Percentiles rank a stretch among this genome's conserved stretches.
Evolutionary conservation across 345 rosid genomes (phyloP).

Genomic region (Pistacia vera): DNA sequence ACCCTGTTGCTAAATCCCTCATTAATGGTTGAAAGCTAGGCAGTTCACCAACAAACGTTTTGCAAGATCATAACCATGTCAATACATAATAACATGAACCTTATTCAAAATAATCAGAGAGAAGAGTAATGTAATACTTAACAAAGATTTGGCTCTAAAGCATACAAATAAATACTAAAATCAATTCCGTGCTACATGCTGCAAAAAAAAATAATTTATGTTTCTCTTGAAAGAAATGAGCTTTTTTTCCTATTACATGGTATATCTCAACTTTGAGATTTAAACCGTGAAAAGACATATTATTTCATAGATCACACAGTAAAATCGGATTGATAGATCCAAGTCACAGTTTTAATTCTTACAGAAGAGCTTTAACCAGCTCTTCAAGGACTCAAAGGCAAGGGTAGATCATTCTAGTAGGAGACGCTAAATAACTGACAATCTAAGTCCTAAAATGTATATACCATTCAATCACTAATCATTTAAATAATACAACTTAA

Average conservation of each 20-base stretch:
- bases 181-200: background rate
- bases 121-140: background rate
- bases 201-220: background rate
- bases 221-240: no score
- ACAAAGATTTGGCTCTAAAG: background rate
- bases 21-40: constrained; percentile 97
- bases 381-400: background rate
- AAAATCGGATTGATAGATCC: background rate
- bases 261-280: background rate
- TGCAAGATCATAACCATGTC: background rate
- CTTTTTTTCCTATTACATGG: background rate
- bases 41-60: constrained; percentile 69
- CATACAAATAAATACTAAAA: background rate
- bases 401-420: background rate
- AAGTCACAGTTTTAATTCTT: background rate
- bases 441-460: background rate
- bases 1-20: constrained; percentile 99
- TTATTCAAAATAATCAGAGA: background rate
- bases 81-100: background rate
- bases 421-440: background rate
- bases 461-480: background rate
- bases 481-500: background rate
- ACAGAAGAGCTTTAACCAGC: background rate
- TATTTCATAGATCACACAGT: constrained; percentile 7
- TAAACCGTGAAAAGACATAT: background rate